Evolutionary conservation across 2,329 filamentous ascomycete genomes (phyloP).

Genomic region (Hypoxylon sp.): DNA sequence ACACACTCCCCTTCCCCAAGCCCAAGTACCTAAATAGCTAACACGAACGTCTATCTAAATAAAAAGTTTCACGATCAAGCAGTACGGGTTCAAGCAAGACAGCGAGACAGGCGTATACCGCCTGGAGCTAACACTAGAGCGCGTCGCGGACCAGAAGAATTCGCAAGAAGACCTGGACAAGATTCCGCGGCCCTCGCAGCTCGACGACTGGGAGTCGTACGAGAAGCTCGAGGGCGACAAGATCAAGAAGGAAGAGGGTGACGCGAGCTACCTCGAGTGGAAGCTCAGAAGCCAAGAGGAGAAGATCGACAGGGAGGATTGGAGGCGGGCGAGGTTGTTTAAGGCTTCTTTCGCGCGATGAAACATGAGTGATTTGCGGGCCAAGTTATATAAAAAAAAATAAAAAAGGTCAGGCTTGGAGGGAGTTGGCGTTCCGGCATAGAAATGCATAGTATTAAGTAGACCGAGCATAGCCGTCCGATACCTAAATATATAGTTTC

Average conservation of each 20-base stretch:
- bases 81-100: conserved; percentile 57
- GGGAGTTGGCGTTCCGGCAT: no score
- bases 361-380: no score
- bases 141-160: conserved; percentile 54
- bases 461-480: no score
- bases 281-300: conserved; percentile 46
- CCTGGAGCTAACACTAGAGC: conserved; percentile 57
- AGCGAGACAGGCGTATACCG: conserved; percentile 52
- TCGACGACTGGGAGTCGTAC: conserved; percentile 65
- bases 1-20: no score
- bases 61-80: conserved; percentile 57
- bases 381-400: no score
- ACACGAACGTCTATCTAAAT: no score
- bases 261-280: conserved; percentile 53
- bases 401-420: no score
- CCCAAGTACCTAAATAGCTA: not conserved
- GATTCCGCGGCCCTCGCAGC: conserved; percentile 62
- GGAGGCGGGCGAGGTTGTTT: conserved; percentile 35
- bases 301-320: conserved; percentile 40
- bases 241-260: conserved; percentile 51
- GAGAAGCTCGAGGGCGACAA: conserved; percentile 56
- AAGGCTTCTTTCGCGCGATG: conserved; percentile 33
- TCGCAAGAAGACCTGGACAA: conserved; percentile 53
- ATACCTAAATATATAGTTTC: no score
- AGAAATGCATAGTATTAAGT: no score